Evolutionary conservation across 345 rosid genomes (phyloP), one percentile per base, ranked within the genome.

Genomic region (Eucalyptus sp.): DNA sequence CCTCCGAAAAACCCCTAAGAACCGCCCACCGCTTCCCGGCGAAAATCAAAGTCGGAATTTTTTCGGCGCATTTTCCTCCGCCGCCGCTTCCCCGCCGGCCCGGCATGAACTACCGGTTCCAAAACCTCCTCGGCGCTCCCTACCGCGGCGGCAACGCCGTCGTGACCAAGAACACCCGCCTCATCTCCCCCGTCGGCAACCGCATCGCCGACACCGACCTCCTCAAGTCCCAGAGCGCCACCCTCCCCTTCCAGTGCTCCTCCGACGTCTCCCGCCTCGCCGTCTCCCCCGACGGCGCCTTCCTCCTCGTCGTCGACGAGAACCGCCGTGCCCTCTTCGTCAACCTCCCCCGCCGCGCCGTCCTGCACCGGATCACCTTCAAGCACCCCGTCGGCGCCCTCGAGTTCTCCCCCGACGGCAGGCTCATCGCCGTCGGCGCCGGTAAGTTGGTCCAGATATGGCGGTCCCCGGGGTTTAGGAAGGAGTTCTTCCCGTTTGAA

Each of bases 401-500:
- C 79, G 91, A 91, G 89, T 97, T 97, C 86, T 97, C 98, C 88
- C 97, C 98, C n/a, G 91, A 95, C 51, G 97, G 99, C 13, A 95
- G 93, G 68, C 93, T 90, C 86, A 92, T 98, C 43, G 99, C 99
- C 3, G 97, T 96, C 7, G 99, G 94, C 22, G 54, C 93, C 1
- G 99, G 98, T n/a, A 98, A 97, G 85, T 90, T 98, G 91, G 94
- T 98, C 33, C 96, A 98, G 91, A 93, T 98, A 15, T 98, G 99
- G 99, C 92, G 94, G 86, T 95, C 98, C 5, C 99, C 99, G 20
- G 98, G 97, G 58, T 98, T 95, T 86, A 94, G 92, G 87, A 94
- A 92, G 87, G 98, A 94, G 56, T 94, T 92, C 66, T 97, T 97
- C 71, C 95, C 96, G 43, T 97, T 98, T 76, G 94, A 97, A 88